A percentile compares a stretch with the other conserved stretches of the same genome.
Conservation (phyloP, 495 filamentous ascomycete species). For the Hyaloscypha bicolor region DNA sequence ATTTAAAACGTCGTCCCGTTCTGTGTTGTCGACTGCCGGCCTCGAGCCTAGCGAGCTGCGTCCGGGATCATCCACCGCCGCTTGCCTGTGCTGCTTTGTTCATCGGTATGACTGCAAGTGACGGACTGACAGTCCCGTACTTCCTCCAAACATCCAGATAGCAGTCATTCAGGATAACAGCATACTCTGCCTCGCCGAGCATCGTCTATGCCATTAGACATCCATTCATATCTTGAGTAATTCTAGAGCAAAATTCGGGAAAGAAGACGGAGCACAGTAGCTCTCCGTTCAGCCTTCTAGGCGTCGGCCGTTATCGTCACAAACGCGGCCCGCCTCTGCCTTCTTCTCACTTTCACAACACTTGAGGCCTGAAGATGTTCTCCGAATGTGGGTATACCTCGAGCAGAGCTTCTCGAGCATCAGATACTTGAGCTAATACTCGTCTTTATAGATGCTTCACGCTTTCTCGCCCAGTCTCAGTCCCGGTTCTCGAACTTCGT, state of each 20-base stretch:
- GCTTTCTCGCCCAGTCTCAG: conserved; percentile 96
- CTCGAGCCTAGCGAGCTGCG: background rate
- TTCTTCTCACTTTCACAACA: conserved; percentile 8
- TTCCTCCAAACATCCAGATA: background rate
- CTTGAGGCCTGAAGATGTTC: conserved; percentile 65
- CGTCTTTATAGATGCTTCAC: conserved; percentile 78
- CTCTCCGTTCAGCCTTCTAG: background rate
- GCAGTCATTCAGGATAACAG: background rate
- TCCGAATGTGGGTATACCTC: conserved; percentile 83
- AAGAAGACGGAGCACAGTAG: background rate
- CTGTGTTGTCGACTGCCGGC: background rate
- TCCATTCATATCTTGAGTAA: background rate
- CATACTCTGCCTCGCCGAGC: background rate
- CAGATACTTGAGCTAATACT: background rate
- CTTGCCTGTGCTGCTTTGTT: background rate
- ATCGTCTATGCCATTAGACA: background rate
- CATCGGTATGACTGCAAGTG: background rate
- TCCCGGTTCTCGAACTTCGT: conserved; percentile 71
- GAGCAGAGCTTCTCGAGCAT: background rate
- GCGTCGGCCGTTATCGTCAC: conserved; percentile 13
- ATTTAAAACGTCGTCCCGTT: background rate
- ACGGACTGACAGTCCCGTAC: background rate
- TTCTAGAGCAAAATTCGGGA: background rate
- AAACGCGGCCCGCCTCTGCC: background rate
- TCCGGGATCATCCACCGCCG: background rate